Evolutionary conservation across 768 basidiomycete species (phyloP), one percentile per base, ranked within the genome.

Genomic region (Russula abietina): DNA sequence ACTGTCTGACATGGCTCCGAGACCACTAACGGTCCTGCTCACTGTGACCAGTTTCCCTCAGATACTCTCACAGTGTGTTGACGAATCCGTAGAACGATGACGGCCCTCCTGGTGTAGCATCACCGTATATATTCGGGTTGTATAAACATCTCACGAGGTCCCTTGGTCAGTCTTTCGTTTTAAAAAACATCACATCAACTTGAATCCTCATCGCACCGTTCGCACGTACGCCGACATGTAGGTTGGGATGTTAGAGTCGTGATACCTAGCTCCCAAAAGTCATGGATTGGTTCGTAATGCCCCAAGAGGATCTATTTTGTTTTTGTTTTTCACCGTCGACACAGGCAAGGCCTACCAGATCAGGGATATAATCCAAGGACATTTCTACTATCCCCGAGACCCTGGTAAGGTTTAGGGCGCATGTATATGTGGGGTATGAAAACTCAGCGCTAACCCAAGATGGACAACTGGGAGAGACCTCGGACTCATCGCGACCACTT

Each of bases 181-280:
- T 49, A 16, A 51, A 49, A 33, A 3, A 1, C 30, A 54, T 43
- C 16, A 24, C 16, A 24, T 43, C 54, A 59, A 54, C 36, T 12
- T 36, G 36, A 36, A 36, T 45, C 28, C 52, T 63, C 49, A 38
- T 61, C 30, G 62, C n/a, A n/a, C n/a, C n/a, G n/a, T n/a, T n/a
- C n/a, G n/a, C 58, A 54, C 52, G 16, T 4, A 39, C 10, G 32
- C 24, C 22, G 4, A 22, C 53, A 45, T 33, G 30, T 65, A 88
- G 89, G 86, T 16, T 91, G 87, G 86, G 77, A 88, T 68, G 88
- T 92, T 43, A 87, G 83, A 70, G 91, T 91, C 17, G 87, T 91
- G 59, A 75, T 91, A 28, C 89, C 89, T 16, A 88, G 84, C 67
- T 78, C 86, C 11, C 91, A 93, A 71, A 91, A 90, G 72, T 90